These are phyloP conservation scores for Yamadazyma nakazawae DNA, from an alignment of 805 yeast species.

Conservation along the genomic window DNA sequence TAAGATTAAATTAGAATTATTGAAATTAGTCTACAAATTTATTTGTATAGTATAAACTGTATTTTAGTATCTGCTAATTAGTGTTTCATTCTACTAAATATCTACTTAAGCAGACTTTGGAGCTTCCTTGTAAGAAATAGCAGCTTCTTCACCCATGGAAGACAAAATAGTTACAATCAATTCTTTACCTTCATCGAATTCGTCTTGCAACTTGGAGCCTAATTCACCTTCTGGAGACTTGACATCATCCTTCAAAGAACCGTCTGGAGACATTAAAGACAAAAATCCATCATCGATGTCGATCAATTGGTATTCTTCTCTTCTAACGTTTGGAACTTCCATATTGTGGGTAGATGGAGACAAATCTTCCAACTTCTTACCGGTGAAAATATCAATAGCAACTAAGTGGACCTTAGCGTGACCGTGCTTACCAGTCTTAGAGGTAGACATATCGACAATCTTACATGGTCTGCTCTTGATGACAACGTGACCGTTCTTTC, in stretches of 20 bases:
- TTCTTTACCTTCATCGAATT: slow-evolving; percentile 98
- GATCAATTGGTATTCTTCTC: slow-evolving; percentile 95
- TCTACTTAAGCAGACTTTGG: slow-evolving; percentile 41
- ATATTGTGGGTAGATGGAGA: slow-evolving; percentile 99
- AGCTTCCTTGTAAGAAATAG: slow-evolving; percentile 97
- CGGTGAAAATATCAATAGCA: slow-evolving; percentile 98
- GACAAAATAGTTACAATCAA: slow-evolving; percentile 93
- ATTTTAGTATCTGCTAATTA: neutral
- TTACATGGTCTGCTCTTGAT: slow-evolving; percentile 99
- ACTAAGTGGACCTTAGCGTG: slow-evolving; percentile 99
- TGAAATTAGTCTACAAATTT: too few relatives aligned
- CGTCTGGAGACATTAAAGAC: slow-evolving; percentile 93
- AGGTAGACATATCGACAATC: slow-evolving; percentile 99
- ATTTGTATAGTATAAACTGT: too few relatives aligned
- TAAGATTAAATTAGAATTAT: too few relatives aligned
- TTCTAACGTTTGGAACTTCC: slow-evolving; percentile 97
- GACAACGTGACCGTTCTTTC: slow-evolving; percentile 99
- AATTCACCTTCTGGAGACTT: slow-evolving; percentile 97
- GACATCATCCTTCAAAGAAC: slow-evolving; percentile 99
- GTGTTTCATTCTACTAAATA: neutral
- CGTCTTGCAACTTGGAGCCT: slow-evolving; percentile 88
- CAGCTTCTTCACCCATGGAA: slow-evolving; percentile 99
- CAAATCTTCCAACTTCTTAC: slow-evolving; percentile 98
- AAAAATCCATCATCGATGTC: slow-evolving; percentile 98
- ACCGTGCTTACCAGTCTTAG: slow-evolving; percentile 99